Conservation (phyloP, 2,329 filamentous ascomycete species). For the Coniochaeta sp. region DNA sequence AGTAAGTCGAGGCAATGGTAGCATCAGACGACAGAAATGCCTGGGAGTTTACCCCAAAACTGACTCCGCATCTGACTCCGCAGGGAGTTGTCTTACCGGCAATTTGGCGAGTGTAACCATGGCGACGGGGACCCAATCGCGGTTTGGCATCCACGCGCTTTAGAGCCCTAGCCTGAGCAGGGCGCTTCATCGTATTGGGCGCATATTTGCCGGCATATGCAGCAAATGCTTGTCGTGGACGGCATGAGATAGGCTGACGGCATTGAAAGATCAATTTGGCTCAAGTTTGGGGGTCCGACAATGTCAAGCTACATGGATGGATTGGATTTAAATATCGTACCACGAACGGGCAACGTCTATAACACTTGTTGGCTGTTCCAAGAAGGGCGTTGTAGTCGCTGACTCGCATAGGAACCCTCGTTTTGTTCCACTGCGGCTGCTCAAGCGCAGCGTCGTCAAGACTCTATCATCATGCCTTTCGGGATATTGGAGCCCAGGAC, state of each 20-base stretch:
- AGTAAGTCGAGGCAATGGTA: not conserved
- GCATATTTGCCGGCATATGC: not conserved
- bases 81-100: not conserved
- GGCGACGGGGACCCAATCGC: not conserved
- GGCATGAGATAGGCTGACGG: not conserved
- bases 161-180: not conserved
- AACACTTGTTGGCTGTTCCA: not conserved
- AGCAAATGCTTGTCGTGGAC: not conserved
- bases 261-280: not conserved
- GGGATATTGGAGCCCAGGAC: constrained; percentile 37
- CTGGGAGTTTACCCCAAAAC: not conserved
- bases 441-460: not conserved
- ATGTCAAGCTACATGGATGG: not conserved
- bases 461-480: constrained; percentile 30
- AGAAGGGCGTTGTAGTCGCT: not conserved
- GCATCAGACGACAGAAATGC: too few species aligned
- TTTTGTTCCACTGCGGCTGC: not conserved
- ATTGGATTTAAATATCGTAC: not conserved
- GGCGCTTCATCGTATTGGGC: not conserved
- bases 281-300: not conserved
- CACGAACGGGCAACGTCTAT: too few species aligned
- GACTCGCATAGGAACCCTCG: not conserved
- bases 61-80: not conserved
- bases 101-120: not conserved
- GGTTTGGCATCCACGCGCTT: not conserved